These are phyloP conservation scores for Fragilariopsis cylindrus DNA, from an alignment of 108 stramenopile genomes.

Conservation along the genomic window DNA sequence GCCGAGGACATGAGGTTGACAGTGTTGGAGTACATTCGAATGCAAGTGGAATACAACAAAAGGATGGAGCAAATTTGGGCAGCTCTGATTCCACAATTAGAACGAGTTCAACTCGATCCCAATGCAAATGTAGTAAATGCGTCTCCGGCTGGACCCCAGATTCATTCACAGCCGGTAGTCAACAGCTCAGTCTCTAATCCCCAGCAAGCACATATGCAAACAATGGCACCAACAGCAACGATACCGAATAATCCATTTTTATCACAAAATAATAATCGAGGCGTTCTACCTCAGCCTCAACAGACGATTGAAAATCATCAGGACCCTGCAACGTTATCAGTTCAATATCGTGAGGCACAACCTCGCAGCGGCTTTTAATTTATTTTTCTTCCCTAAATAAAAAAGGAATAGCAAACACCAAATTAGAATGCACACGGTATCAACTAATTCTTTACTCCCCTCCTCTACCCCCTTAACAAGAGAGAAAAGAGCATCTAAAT, in stretches of 20 bases:
- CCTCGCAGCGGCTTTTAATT: background rate
- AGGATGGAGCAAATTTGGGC: constrained; percentile 94
- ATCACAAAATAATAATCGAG: background rate
- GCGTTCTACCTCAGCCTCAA: background rate
- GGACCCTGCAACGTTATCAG: constrained; percentile 37
- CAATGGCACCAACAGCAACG: background rate
- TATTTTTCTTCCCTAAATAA: background rate
- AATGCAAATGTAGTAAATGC: constrained; percentile 33
- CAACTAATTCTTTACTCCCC: no score
- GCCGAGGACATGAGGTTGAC: constrained; percentile 93
- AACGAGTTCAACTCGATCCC: constrained; percentile 60
- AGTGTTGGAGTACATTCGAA: constrained; percentile 88
- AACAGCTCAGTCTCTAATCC: constrained; percentile 25
- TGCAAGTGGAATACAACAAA: constrained; percentile 94
- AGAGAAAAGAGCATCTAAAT: no score
- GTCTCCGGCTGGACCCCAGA: constrained; percentile 15
- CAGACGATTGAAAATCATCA: constrained; percentile 1
- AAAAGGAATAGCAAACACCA: no score
- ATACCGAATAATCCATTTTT: constrained; percentile 7
- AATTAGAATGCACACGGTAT: no score
- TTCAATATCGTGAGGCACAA: constrained; percentile 41
- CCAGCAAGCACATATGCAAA: constrained; percentile 27
- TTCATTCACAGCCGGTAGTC: constrained; percentile 22
- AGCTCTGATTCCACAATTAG: constrained; percentile 84
- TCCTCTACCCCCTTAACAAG: no score